Percentiles rank a stretch among this genome's conserved stretches.
phyloP scores from a whole-genome alignment of 495 filamentous ascomycete genomes.

The Neurospora sp. region DNA sequence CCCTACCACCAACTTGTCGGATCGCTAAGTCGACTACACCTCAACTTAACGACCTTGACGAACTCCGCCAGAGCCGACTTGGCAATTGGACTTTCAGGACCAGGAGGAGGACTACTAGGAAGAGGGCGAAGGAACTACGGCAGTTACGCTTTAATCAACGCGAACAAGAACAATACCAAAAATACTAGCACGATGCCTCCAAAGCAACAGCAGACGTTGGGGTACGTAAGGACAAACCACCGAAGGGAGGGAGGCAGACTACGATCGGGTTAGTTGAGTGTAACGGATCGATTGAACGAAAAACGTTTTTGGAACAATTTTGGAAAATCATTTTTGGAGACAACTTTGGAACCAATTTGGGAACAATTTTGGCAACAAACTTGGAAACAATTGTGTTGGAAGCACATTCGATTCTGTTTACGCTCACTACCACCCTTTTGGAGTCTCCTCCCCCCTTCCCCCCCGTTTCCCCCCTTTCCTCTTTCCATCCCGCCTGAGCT shows the following conservation, averaged over 20 bases:
- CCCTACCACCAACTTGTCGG: not conserved
- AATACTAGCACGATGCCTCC: slow-evolving; percentile 34
- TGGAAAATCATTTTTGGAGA: not conserved
- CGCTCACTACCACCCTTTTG: slow-evolving; percentile 2
- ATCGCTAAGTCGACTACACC: not conserved
- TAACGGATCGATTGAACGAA: not conserved
- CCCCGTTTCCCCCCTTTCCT: not conserved
- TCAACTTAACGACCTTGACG: not conserved
- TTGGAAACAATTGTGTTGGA: not conserved
- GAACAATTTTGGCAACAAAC: not conserved
- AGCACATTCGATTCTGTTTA: not conserved
- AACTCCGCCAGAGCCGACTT: not conserved
- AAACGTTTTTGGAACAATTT: not conserved
- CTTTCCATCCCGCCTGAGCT: too few relatives aligned
- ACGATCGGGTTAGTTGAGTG: slow-evolving; percentile 66
- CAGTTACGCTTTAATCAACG: not conserved
- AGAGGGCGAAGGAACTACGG: not conserved
- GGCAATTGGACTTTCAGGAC: not conserved
- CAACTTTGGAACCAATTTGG: not conserved
- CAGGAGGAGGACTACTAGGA: not conserved
- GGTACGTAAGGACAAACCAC: slow-evolving; percentile 60
- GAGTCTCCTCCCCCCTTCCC: not conserved
- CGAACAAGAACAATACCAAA: not conserved
- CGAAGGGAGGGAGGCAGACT: slow-evolving; percentile 43
- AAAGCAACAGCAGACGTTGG: slow-evolving; percentile 74